These are phyloP conservation scores for Aspergillus funiculosus DNA, from an alignment of 495 filamentous ascomycete species.

Conservation along the genomic window DNA sequence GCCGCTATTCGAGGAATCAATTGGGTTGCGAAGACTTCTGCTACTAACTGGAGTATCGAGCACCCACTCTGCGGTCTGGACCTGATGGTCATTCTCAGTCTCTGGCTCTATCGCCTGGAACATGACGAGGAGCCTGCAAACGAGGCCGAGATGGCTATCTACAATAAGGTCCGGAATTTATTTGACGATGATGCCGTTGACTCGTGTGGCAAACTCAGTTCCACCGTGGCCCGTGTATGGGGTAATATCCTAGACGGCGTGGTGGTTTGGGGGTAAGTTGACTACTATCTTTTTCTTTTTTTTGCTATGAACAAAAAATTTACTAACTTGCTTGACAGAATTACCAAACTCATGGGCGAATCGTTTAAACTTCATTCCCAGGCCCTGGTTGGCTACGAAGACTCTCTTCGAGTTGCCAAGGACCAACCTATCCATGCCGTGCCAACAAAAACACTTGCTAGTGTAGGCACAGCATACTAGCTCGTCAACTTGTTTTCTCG, in stretches of 20 bases:
- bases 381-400: conserved; percentile 88
- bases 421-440: conserved; percentile 45
- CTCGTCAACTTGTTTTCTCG: background rate
- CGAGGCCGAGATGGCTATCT: conserved; percentile 88
- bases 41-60: conserved; percentile 98
- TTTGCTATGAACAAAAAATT: background rate
- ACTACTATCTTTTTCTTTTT: background rate
- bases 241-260: conserved; percentile 98
- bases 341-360: conserved; percentile 96
- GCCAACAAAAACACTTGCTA: conserved; percentile 43
- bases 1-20: conserved; percentile 91
- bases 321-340: conserved; percentile 59
- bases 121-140: conserved; percentile 93
- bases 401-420: conserved; percentile 51
- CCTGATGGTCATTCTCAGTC: conserved; percentile 95
- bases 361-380: conserved; percentile 96
- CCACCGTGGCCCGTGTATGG: conserved; percentile 90
- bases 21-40: conserved; percentile 94
- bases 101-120: conserved; percentile 98
- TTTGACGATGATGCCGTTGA: conserved; percentile 88
- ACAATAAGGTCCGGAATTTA: conserved; percentile 87
- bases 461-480: conserved; percentile 46
- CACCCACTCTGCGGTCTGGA: conserved; percentile 96
- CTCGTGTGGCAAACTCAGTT: conserved; percentile 77
- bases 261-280: conserved; percentile 90